Base-by-base conservation (phyloP, 2,329 filamentous ascomycete genomes). In the Fusarium foetens region DNA sequence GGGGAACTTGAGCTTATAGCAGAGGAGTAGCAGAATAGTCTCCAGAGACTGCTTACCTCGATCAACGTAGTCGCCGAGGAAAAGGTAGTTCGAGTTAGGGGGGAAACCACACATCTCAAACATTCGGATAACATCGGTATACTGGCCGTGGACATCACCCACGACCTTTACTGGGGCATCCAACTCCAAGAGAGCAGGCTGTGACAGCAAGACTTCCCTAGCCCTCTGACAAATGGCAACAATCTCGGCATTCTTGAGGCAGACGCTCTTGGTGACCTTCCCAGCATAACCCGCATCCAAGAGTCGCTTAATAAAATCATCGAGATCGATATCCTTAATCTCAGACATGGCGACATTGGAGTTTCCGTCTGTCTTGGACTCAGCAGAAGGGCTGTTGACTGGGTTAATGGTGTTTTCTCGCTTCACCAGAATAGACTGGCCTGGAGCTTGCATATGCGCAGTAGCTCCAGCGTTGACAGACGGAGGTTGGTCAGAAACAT, bases 1-100 rank as follows among this genome's bases (percentile, higher is more conserved):
- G 49, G 96, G 96, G 83, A 97, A 98, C 87, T 98, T 98, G 90
- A 99, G 97, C 90, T 99, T 99, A 90, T 98, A 99, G 71, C 94
- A 94, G 55, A 99, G 90, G 63, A 99, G 89, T 71, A 99, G 88
- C 86, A 94, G 97, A 84, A 99, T 98, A 76, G 96, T 98, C 87
- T 99, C 96, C 57, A 99, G 91, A 41, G 95, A 98, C 85, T 99
- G 96, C 89, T 99, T 98, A 86, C 96, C 96, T 86, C 96, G 92
- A 83, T 99, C 96, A 79, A 99, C 96, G 80, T 99, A 99, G 82
- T 99, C 96, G 76, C 96, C 96, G 52, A 99, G 93, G 89, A 99
- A 99, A 78, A 99, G 94, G 85, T 98, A 99, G 88, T 99, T 99
- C 79, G 96, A 95, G 86, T 98, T 95, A n/a, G 96, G 96, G 61